Evolutionary conservation across 352 stramenopile species (phyloP), one percentile per base, ranked within the genome.

Genomic region (Phytopythium litorale): DNA sequence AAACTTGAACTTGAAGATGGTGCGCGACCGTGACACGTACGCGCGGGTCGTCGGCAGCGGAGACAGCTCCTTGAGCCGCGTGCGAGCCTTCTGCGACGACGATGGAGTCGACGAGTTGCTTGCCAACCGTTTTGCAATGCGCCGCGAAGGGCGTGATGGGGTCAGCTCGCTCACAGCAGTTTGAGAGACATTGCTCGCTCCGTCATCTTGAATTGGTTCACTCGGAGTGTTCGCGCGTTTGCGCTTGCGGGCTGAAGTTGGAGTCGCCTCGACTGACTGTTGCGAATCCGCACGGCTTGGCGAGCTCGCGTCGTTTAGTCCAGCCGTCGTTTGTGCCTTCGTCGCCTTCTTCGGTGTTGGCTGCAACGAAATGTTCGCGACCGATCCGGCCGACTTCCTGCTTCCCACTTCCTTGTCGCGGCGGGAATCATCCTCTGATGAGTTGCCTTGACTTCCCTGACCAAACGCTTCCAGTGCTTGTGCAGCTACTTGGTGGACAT

Each of bases 1-100:
- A 38, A 83, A 87, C 37, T 87, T 89, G 63, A 78, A 78, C 71
- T 84, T 88, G 51, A 92, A 91, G 15, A 91, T 57, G 11, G 78
- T 82, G 53, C 74, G 78, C 25, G 74, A 77, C 23, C 79, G 73
- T 12, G 84, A 85, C 6, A 54, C 55, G 12, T 88, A 87, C 7
- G 64, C 46, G n/a, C 76, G 70, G 3, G 75, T 74, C 25, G 73
- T 66, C n/a, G 81, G 80, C 1, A 88, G 59, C 15, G 80, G 71
- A 5, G 81, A 87, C 28, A 86, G 35, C 7, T 71, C 70, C 30
- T 72, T 75, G 28, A 73, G 65, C 42, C 81, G 80, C 15, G 73
- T 89, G 53, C 81, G 75, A 45, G 81, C 63, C 32, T 67, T 83
- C 23, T 79, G 71, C 0, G 77, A 85, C 7, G 78, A 82, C 0